These are phyloP conservation scores for Oryza glumipatula DNA, from an alignment of 176 grass and related monocot genomes.

Conservation along the genomic window DNA sequence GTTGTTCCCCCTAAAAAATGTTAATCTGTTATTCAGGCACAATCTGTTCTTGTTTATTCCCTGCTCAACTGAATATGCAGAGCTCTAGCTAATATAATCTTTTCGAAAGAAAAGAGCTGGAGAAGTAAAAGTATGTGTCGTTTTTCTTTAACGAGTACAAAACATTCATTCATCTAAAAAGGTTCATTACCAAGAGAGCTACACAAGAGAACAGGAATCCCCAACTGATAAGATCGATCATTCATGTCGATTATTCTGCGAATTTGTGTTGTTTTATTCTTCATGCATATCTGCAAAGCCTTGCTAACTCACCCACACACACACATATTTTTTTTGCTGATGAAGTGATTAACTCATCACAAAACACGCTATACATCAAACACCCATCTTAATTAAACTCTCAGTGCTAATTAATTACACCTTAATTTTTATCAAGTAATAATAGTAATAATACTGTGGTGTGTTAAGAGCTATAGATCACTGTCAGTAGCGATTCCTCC, in stretches of 20 bases:
- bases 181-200: too few relatives aligned
- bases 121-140: too few relatives aligned
- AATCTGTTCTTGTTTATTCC: too few relatives aligned
- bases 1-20: too few relatives aligned
- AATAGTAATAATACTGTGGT: not conserved
- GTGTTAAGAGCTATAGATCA: not conserved
- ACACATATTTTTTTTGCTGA: not conserved
- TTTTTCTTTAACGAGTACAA: too few relatives aligned
- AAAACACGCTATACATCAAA: not conserved
- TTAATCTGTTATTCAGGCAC: too few relatives aligned
- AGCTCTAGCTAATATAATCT: too few relatives aligned
- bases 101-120: too few relatives aligned
- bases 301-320: not conserved
- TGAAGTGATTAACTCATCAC: not conserved
- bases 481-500: conserved; percentile 32
- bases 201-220: too few relatives aligned
- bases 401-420: not conserved
- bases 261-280: not conserved
- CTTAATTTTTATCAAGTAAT: not conserved
- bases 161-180: too few relatives aligned
- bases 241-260: not conserved
- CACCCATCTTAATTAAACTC: not conserved
- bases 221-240: too few relatives aligned
- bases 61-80: too few relatives aligned
- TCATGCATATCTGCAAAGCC: not conserved